phyloP scores from a whole-genome alignment of 805 yeast species.

The Ascoidea asiatica region DNA sequence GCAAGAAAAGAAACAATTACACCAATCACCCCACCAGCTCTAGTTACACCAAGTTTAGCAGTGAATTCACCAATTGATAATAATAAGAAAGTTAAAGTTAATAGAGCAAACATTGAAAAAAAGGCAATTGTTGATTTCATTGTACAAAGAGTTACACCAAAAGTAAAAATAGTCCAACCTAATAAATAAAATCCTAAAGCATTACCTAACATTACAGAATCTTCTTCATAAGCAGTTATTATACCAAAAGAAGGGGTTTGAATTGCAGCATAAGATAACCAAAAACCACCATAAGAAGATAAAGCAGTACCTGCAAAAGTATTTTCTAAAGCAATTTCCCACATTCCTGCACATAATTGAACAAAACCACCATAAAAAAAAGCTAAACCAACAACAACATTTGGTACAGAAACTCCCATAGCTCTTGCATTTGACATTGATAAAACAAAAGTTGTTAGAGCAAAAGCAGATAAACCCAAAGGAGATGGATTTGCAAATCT shows the following conservation, averaged over 20 bases:
- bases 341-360: conserved; percentile 50
- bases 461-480: conserved; percentile 46
- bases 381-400: conserved; percentile 43
- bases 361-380: conserved; percentile 50
- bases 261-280: conserved; percentile 54
- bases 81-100: conserved; percentile 41
- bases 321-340: conserved; percentile 52
- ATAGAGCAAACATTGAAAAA: conserved; percentile 38
- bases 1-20: conserved; percentile 38
- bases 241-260: conserved; percentile 48
- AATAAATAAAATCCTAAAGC: conserved; percentile 47
- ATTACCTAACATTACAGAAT: conserved; percentile 23
- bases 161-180: conserved; percentile 55
- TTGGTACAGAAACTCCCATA: conserved; percentile 36
- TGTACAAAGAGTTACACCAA: conserved; percentile 38
- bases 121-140: conserved; percentile 54
- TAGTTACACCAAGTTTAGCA: conserved; percentile 22
- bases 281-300: conserved; percentile 53
- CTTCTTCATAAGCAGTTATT: conserved; percentile 31
- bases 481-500: conserved; percentile 58
- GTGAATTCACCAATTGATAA: conserved; percentile 38
- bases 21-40: conserved; percentile 46
- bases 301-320: conserved; percentile 58
- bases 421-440: conserved; percentile 43
- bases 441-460: conserved; percentile 47